Conservation (phyloP, 257 asterid species). For the Solanum paucissectum region DNA sequence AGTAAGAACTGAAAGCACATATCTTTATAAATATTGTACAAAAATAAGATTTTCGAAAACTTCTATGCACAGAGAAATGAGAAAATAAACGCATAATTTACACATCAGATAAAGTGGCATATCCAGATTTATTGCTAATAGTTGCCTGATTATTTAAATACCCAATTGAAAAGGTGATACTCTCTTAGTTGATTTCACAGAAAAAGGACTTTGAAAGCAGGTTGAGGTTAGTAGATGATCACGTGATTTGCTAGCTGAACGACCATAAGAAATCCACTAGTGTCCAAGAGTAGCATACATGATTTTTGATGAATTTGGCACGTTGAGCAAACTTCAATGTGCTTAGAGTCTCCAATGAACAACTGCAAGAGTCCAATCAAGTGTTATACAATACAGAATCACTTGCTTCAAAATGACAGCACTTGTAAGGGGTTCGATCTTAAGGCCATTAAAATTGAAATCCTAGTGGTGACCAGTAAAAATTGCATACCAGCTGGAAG, state of each 20-base stretch:
- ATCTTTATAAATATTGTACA: not conserved
- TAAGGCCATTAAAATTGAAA: not conserved
- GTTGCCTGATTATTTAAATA: not conserved
- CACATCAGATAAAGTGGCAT: not conserved
- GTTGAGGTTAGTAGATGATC: not conserved
- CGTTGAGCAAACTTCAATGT: constrained; percentile 90
- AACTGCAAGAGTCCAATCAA: constrained; percentile 34
- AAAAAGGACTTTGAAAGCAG: not conserved
- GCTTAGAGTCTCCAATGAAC: constrained; percentile 76
- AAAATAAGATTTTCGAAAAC: not conserved
- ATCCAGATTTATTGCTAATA: not conserved
- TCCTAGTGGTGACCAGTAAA: not conserved
- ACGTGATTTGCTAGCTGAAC: not conserved
- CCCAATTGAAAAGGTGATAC: not conserved
- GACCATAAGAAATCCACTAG: not conserved
- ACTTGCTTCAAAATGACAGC: not conserved
- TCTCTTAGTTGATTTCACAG: not conserved
- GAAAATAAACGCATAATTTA: not conserved
- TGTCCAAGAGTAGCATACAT: constrained; percentile 27
- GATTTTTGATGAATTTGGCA: constrained; percentile 73
- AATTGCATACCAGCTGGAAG: constrained; percentile 45
- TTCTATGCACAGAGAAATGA: not conserved
- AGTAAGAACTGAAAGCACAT: not conserved
- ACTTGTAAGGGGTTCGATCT: not conserved
- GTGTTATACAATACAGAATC: not conserved